phyloP scores from a whole-genome alignment of 2,329 filamentous ascomycete genomes.

The Microsporum ferrugineum region DNA sequence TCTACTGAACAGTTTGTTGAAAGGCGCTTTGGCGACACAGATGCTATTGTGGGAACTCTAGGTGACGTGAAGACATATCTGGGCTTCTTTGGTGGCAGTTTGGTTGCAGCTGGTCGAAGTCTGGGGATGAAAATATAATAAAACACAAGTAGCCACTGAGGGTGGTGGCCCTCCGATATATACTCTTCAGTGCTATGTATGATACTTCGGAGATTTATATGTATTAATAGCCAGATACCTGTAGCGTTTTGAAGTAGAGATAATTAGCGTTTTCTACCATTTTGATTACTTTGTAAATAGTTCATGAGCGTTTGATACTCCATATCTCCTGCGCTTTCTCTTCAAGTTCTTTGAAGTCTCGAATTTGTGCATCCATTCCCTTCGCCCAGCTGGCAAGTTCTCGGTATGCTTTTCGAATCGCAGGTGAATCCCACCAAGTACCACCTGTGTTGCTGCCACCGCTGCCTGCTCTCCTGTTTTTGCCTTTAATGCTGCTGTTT shows the following conservation, averaged over 20 bases:
- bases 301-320: not conserved
- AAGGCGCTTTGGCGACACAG: slow-evolving; percentile 59
- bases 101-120: slow-evolving; percentile 73
- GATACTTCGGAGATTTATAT: not conserved
- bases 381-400: slow-evolving; percentile 9
- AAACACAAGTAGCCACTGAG: not conserved
- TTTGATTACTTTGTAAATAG: not conserved
- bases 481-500: not conserved
- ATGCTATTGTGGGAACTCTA: slow-evolving; percentile 50
- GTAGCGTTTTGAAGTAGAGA: not conserved
- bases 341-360: slow-evolving; percentile 1
- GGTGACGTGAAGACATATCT: slow-evolving; percentile 61
- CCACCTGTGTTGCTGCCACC: not conserved
- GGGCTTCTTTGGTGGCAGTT: slow-evolving; percentile 66
- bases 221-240: not conserved
- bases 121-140: slow-evolving; percentile 62
- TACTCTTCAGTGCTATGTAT: not conserved
- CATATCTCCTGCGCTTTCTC: not conserved
- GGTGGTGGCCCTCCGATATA: not conserved
- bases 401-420: slow-evolving; percentile 9
- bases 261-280: not conserved
- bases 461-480: not conserved
- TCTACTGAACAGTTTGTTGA: slow-evolving; percentile 74
- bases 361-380: not conserved
- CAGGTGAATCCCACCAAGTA: slow-evolving; percentile 13